Evolutionary conservation across 306 rosid genomes (phyloP).

Genomic region (Chamaecrista fasciculata): DNA sequence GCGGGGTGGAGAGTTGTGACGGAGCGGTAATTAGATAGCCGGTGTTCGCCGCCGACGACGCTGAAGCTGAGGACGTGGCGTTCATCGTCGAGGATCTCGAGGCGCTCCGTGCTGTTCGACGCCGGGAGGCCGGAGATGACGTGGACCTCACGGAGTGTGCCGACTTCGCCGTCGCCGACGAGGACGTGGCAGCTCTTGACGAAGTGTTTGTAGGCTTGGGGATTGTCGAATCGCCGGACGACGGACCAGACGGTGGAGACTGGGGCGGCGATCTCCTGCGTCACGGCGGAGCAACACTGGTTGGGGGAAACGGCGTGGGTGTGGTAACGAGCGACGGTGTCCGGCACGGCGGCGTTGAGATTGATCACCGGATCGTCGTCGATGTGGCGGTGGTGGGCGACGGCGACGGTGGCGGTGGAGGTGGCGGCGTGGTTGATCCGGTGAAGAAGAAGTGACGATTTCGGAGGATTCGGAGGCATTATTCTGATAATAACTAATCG

Average conservation of each 20-base stretch:
- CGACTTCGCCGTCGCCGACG: constrained; percentile 83
- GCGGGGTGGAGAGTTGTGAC: constrained; percentile 74
- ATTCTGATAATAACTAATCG: no score
- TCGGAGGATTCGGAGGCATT: constrained; percentile 52
- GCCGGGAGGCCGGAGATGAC: constrained; percentile 96
- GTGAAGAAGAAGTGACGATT: constrained; percentile 39
- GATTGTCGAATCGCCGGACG: constrained; percentile 92
- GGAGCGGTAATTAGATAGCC: constrained; percentile 77
- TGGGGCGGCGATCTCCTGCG: constrained; percentile 80
- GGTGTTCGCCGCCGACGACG: constrained; percentile 91
- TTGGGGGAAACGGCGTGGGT: constrained; percentile 37
- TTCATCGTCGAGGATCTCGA: constrained; percentile 91
- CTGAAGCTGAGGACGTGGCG: constrained; percentile 88
- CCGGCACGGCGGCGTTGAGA: constrained; percentile 37
- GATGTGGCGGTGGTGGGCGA: not conserved
- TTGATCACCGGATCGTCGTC: not conserved
- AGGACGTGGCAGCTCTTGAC: constrained; percentile 89
- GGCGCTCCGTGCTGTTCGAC: constrained; percentile 77
- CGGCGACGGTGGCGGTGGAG: constrained; percentile 32
- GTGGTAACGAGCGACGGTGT: constrained; percentile 59
- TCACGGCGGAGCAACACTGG: constrained; percentile 89
- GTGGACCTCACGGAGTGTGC: constrained; percentile 77
- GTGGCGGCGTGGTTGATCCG: constrained; percentile 32
- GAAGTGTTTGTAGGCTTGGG: constrained; percentile 90
- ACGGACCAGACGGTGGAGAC: constrained; percentile 87